Evolutionary conservation across 768 basidiomycete species (phyloP).

Genomic region (Kwoniella dendrophila): DNA sequence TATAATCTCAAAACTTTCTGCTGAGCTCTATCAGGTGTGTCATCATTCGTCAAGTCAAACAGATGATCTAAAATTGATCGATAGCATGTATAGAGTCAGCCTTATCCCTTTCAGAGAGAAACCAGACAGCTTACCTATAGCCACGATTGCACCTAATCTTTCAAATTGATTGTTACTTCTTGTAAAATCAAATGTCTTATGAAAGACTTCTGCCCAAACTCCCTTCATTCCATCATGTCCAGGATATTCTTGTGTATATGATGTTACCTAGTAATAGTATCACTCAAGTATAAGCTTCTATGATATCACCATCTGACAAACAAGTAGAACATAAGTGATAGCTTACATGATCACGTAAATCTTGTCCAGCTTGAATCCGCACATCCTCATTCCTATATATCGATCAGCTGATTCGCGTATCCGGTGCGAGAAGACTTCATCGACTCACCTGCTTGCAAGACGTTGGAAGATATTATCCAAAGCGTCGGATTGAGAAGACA

Average conservation of each 20-base stretch:
- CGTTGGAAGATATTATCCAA: conserved; percentile 46
- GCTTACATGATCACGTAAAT: conserved; percentile 40
- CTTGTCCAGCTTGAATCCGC: conserved; percentile 66
- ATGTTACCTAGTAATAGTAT: conserved; percentile 24
- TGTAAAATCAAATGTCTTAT: conserved; percentile 47
- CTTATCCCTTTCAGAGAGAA: too few relatives aligned
- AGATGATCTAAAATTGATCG: conserved; percentile 36
- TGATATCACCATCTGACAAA: neutral
- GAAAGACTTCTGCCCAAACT: conserved; percentile 45
- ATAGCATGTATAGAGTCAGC: too few relatives aligned
- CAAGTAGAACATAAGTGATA: neutral
- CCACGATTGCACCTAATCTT: conserved; percentile 40
- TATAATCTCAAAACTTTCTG: conserved; percentile 46
- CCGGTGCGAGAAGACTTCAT: neutral
- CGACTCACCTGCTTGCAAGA: conserved; percentile 40
- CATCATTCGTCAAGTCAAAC: conserved; percentile 42
- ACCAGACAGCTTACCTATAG: conserved; percentile 41
- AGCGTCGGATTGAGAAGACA: conserved; percentile 46
- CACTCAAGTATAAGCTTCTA: neutral
- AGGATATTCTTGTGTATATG: conserved; percentile 40
- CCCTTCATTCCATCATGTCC: conserved; percentile 47
- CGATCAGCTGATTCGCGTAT: neutral
- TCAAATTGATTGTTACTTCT: conserved; percentile 48
- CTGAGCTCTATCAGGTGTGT: conserved; percentile 41
- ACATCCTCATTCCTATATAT: conserved; percentile 64